phyloP scores from a whole-genome alignment of 192 early-diverging fungal species.

The Helicostylum pulchrum region DNA sequence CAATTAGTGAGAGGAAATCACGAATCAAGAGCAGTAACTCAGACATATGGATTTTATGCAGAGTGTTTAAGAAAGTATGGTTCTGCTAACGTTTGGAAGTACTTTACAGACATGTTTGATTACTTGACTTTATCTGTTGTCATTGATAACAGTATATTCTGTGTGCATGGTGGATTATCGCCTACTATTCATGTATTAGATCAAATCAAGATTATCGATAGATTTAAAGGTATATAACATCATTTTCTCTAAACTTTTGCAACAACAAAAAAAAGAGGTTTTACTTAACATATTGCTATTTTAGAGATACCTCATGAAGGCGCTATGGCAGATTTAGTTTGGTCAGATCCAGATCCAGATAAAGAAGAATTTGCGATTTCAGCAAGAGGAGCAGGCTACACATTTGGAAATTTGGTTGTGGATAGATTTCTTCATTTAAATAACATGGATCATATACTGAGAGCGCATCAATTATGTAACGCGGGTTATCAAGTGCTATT shows the following conservation, averaged over 20 bases:
- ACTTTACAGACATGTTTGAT: constrained; percentile 94
- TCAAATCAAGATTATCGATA: constrained; percentile 82
- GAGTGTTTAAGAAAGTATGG: constrained; percentile 91
- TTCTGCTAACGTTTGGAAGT: constrained; percentile 78
- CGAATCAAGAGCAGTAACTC: constrained; percentile 89
- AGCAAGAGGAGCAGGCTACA: constrained; percentile 86
- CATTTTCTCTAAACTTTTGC: too few species aligned
- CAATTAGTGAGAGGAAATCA: constrained; percentile 93
- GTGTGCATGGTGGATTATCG: constrained; percentile 89
- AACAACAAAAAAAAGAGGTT: not conserved
- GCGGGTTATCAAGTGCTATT: constrained; percentile 82
- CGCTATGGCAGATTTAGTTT: constrained; percentile 92
- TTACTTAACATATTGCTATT: constrained; percentile 26
- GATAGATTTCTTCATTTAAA: constrained; percentile 77
- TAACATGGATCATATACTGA: constrained; percentile 72
- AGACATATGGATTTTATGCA: constrained; percentile 93
- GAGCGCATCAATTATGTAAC: constrained; percentile 88
- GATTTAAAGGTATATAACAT: constrained; percentile 68
- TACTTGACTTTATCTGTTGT: constrained; percentile 85
- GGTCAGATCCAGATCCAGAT: constrained; percentile 81
- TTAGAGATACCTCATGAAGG: constrained; percentile 92
- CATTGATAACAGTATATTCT: constrained; percentile 88
- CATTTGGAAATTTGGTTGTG: constrained; percentile 79
- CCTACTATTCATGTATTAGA: constrained; percentile 83
- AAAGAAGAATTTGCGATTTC: constrained; percentile 78